Base-by-base conservation (phyloP, 257 asterid genomes). In the Scutellaria galericulata region DNA sequence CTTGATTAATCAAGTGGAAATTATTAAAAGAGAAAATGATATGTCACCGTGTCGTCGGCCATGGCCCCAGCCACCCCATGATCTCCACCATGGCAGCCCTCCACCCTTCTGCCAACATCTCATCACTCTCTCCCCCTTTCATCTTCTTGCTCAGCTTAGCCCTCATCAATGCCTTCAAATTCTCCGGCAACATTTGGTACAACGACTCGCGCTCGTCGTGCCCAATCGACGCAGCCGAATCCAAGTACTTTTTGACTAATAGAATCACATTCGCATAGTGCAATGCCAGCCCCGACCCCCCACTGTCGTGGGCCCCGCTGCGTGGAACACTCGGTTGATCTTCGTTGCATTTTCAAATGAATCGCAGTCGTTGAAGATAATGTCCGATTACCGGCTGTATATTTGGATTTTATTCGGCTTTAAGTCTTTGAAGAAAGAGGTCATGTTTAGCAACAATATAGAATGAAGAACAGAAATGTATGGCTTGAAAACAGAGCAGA, bases 231-330 rank as follows among this genome's bases (percentile, higher is more conserved):
- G 56, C 74, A 0, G 60, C 27, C 5, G 93, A 75, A 24, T 84
- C 80, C 44, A 88, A 55, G 41, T 78, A 87, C 57, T 79, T 82
- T 37, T 88, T 89, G 0, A 85, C 87, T 37, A 82, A 59, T 12
- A 88, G 41, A 20, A 90, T 88, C 75, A 92, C 83, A 50, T 90
- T 84, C 0, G 96, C 96, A 41, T 92, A 92, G 12, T 86, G 95
- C 73, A 83, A n/a, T 0, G 94, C 89, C 12, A 92, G 86, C 11
- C 98, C 98, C 1, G 91, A 82, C 96, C 96, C 3, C 98, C 98
- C 7, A 87, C 77, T 0, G 98, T 92, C 1, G 77, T 55, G 0
- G 94, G 81, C 48, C 92, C 94, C 6, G 98, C 98, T 0, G 83
- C 80, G 40, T 90, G 92, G 72, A 90, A 83, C n/a, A 88, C 86